Evolutionary conservation across 768 basidiomycete species (phyloP).

Genomic region (Russula lepida): DNA sequence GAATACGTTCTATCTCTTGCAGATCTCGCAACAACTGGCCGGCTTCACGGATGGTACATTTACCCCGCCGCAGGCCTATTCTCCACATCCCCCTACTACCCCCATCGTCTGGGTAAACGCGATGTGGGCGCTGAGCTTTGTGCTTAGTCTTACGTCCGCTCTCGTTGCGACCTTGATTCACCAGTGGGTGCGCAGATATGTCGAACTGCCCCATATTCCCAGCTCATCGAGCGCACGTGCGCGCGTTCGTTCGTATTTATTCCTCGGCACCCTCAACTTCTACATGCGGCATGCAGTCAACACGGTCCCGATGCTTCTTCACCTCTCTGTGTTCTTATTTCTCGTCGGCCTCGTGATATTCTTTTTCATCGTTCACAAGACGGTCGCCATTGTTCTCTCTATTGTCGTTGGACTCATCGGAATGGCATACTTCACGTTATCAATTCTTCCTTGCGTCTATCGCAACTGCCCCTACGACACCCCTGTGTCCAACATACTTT

Average conservation of each 20-base stretch:
- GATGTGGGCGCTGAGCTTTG: constrained; percentile 18
- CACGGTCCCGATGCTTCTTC: constrained; percentile 38
- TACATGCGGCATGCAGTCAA: constrained; percentile 34
- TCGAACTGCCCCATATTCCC: constrained; percentile 24
- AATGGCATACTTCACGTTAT: constrained; percentile 13
- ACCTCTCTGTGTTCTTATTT: constrained; percentile 41
- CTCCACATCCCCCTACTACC: neutral
- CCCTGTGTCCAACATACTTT: constrained; percentile 8
- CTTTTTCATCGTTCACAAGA: constrained; percentile 27
- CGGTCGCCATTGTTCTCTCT: constrained; percentile 10
- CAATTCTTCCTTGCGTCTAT: constrained; percentile 16
- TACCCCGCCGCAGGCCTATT: neutral
- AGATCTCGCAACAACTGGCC: constrained; percentile 8
- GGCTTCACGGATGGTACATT: neutral
- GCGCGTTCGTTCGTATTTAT: constrained; percentile 31
- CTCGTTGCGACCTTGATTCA: constrained; percentile 11
- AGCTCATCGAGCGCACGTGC: constrained; percentile 29
- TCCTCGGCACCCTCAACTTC: constrained; percentile 34
- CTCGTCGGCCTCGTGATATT: constrained; percentile 41
- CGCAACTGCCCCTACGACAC: constrained; percentile 21
- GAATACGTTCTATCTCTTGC: neutral
- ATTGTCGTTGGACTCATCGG: constrained; percentile 1
- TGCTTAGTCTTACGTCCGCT: constrained; percentile 14
- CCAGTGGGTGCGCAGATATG: constrained; percentile 18
- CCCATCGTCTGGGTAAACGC: constrained; percentile 11